These are phyloP conservation scores for Cadophora sp. DNA, from an alignment of 2,329 filamentous ascomycete genomes.

Conservation along the genomic window DNA sequence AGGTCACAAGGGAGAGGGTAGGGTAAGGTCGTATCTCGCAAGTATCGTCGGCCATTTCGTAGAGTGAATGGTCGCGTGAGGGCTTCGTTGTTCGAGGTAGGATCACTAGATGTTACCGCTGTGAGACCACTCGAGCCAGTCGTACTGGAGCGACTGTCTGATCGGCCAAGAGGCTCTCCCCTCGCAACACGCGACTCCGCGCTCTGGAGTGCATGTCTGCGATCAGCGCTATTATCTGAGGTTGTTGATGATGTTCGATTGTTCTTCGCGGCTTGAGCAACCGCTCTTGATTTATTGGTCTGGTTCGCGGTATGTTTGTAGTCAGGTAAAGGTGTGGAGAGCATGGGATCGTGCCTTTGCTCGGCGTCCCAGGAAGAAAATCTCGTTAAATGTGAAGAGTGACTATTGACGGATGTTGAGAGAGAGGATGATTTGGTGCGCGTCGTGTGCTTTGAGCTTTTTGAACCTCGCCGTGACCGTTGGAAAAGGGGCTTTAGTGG, in stretches of 20 bases:
- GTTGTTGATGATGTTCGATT: slow-evolving; percentile 38
- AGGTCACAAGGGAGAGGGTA: slow-evolving; percentile 93
- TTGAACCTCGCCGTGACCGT: slow-evolving; percentile 21
- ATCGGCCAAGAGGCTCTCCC: slow-evolving; percentile 35
- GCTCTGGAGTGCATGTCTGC: slow-evolving; percentile 39
- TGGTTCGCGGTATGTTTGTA: slow-evolving; percentile 42
- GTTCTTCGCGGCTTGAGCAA: slow-evolving; percentile 29
- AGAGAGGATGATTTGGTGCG: slow-evolving; percentile 12
- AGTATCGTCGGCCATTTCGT: slow-evolving; percentile 82
- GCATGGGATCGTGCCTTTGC: slow-evolving; percentile 40
- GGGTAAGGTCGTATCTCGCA: slow-evolving; percentile 72
- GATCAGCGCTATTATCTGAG: slow-evolving; percentile 35
- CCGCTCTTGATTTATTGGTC: slow-evolving; percentile 38
- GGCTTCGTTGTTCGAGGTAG: slow-evolving; percentile 30
- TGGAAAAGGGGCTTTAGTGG: slow-evolving; percentile 32
- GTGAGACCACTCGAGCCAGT: slow-evolving; percentile 42
- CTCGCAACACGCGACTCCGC: slow-evolving; percentile 36
- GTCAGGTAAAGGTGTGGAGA: slow-evolving; percentile 41
- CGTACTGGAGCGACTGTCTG: slow-evolving; percentile 41
- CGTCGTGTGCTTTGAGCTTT: slow-evolving; percentile 26
- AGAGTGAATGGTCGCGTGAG: slow-evolving; percentile 65
- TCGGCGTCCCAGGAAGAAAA: slow-evolving; percentile 16
- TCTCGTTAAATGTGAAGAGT: slow-evolving; percentile 20
- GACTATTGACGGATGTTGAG: slow-evolving; percentile 19
- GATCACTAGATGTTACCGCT: slow-evolving; percentile 38